Percentiles rank a stretch among this genome's conserved stretches.
Conservation (phyloP, 352 stramenopile genomes). For the Phytophthora cryptogea region DNA sequence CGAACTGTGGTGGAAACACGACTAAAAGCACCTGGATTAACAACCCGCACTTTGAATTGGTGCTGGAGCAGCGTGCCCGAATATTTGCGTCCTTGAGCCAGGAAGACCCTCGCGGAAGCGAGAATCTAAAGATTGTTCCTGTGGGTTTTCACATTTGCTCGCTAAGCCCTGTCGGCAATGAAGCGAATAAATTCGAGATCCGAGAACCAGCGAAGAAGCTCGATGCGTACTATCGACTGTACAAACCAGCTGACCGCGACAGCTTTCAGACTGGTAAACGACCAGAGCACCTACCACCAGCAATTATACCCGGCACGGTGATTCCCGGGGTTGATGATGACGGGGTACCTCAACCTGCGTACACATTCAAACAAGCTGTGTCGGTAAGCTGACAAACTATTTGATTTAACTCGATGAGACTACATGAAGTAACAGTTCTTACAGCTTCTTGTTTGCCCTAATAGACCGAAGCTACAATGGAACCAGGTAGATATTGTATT, state of each 20-base stretch:
- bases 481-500: constrained; percentile 80
- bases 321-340: constrained; percentile 70
- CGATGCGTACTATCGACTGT: constrained; percentile 72
- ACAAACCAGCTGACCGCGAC: constrained; percentile 62
- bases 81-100: constrained; percentile 84
- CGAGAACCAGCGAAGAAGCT: constrained; percentile 63
- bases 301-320: constrained; percentile 77
- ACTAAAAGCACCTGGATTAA: constrained; percentile 88
- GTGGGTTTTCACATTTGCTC: constrained; percentile 87
- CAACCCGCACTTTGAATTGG: constrained; percentile 85
- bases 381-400: constrained; percentile 43
- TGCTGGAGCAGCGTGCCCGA: constrained; percentile 57
- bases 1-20: constrained; percentile 77
- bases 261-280: constrained; percentile 65
- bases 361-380: constrained; percentile 86
- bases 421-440: neutral
- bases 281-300: constrained; percentile 55
- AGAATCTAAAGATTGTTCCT: constrained; percentile 74
- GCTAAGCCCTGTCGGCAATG: constrained; percentile 33
- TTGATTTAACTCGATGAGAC: neutral
- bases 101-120: constrained; percentile 76
- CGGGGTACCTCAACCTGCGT: constrained; percentile 69
- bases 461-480: constrained; percentile 71
- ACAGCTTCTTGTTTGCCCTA: neutral
- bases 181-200: constrained; percentile 56